Base-by-base conservation (phyloP, 2,329 filamentous ascomycete species). In the Zasmidium angulare region DNA sequence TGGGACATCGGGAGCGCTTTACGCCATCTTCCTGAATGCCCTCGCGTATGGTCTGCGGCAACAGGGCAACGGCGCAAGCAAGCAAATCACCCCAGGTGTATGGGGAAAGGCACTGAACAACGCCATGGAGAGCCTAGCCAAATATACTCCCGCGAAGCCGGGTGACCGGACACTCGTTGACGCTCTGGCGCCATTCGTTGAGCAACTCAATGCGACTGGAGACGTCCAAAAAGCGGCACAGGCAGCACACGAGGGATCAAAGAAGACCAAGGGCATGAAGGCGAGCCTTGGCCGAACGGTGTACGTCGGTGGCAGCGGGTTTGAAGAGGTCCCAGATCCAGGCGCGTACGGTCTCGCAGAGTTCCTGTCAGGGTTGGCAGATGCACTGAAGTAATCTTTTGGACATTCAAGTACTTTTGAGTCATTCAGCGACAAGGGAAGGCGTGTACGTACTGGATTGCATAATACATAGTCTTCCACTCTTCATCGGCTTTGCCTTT, bases 111-210 rank as follows among this genome's bases (percentile, higher is more conserved):
- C 92, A 0, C 80, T 97, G 14, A 80, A 86, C 63, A 82, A 86
- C 66, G 90, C 91, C 55, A 85, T 89, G 63, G 80, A 86, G 20
- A 86, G 88, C 1, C 79, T 99, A 58, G 84, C 82, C 36, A 89
- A 83, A 71, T 98, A 98, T 75, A 99, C 95, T 1, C 93, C 93
- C 0, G 95, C 95, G 0, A 86, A 88, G 55, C 89, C 89, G 0
- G 95, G 95, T 24, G 95, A 99, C 73, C 84, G 95, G 53, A 99
- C 95, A 0, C 79, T 98, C 36, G 84, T 98, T 31, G 95, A 99
- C 76, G 92, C 93, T 1, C 80, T 99, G 52, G 85, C 90, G 63
- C 95, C 95, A 1, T 99, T 98, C 72, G 87, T 96, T 53, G 84
- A 91, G 47, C 84, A 82, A 2, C 82, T 98, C 1, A 81, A 77